These are phyloP conservation scores for Ramaria sp. DNA, from an alignment of 768 basidiomycete species.

Conservation along the genomic window DNA sequence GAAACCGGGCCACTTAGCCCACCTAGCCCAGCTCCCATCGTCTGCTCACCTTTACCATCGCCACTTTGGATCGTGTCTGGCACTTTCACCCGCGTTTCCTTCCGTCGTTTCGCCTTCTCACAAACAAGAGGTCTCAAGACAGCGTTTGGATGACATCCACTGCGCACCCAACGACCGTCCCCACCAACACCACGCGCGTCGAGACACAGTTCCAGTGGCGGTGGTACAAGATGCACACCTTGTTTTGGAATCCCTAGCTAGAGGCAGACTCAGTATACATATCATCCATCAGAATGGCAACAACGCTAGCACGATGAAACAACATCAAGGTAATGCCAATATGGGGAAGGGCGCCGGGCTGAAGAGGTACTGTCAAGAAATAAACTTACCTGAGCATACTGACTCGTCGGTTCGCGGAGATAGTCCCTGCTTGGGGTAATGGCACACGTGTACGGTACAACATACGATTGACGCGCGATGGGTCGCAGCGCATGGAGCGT, in stretches of 20 bases:
- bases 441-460: conserved; percentile 54
- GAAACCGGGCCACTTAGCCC: conserved; percentile 10
- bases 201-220: conserved; percentile 67
- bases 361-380: conserved; percentile 20
- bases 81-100: neutral
- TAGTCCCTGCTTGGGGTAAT: conserved; percentile 62
- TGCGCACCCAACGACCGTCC: conserved; percentile 50
- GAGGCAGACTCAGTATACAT: neutral
- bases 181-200: conserved; percentile 68
- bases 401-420: conserved; percentile 71
- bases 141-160: conserved; percentile 45
- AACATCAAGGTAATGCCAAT: too few relatives aligned
- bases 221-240: conserved; percentile 68
- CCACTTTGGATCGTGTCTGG: neutral
- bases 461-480: conserved; percentile 41
- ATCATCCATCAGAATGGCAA: neutral
- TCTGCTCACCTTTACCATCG: neutral
- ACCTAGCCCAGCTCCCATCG: too few relatives aligned
- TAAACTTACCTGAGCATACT: conserved; percentile 47
- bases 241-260: conserved; percentile 67
- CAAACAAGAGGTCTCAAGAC: conserved; percentile 36
- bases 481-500: conserved; percentile 53
- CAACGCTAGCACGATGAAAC: neutral
- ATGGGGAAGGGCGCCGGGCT: too few relatives aligned
- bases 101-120: conserved; percentile 13